Conservation (phyloP, 106 monocot genomes). For the Dendrobium catenatum region DNA sequence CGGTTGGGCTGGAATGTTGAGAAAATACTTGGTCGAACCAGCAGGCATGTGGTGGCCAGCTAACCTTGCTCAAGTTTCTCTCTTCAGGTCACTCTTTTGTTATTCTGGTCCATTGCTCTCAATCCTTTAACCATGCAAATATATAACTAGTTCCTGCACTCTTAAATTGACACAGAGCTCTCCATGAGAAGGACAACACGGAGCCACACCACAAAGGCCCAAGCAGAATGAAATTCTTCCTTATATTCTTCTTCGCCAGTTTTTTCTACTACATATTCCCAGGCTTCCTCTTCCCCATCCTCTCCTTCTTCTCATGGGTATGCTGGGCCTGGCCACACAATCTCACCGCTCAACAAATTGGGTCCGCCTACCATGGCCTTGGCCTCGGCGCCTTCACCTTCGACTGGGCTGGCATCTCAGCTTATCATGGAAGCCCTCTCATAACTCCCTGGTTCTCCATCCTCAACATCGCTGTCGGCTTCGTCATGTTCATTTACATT, state of each 20-base stretch:
- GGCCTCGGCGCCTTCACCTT: slow-evolving; percentile 62
- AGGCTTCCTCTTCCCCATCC: slow-evolving; percentile 57
- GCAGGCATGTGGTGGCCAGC: slow-evolving; percentile 79
- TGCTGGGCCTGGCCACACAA: slow-evolving; percentile 59
- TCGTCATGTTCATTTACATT: slow-evolving; percentile 63
- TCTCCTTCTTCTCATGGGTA: slow-evolving; percentile 74
- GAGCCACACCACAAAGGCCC: slow-evolving; percentile 17
- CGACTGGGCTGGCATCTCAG: slow-evolving; percentile 69
- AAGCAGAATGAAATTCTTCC: slow-evolving; percentile 62
- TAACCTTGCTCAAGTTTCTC: slow-evolving; percentile 60
- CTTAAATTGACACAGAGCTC: slow-evolving; percentile 33
- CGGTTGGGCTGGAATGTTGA: slow-evolving; percentile 73
- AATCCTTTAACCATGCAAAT: neutral
- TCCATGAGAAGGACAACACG: slow-evolving; percentile 50
- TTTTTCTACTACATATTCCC: slow-evolving; percentile 62
- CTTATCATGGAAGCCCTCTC: slow-evolving; percentile 66
- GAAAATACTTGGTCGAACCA: slow-evolving; percentile 50
- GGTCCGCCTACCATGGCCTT: slow-evolving; percentile 58
- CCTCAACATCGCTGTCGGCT: slow-evolving; percentile 47
- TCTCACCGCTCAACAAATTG: slow-evolving; percentile 65
- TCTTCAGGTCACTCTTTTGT: slow-evolving; percentile 44
- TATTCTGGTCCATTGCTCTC: neutral
- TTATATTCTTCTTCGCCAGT: slow-evolving; percentile 42
- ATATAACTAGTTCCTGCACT: no score
- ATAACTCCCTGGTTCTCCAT: slow-evolving; percentile 62